Base-by-base conservation (phyloP, 2,329 filamentous ascomycete species). In the Emergomyces africanus region DNA sequence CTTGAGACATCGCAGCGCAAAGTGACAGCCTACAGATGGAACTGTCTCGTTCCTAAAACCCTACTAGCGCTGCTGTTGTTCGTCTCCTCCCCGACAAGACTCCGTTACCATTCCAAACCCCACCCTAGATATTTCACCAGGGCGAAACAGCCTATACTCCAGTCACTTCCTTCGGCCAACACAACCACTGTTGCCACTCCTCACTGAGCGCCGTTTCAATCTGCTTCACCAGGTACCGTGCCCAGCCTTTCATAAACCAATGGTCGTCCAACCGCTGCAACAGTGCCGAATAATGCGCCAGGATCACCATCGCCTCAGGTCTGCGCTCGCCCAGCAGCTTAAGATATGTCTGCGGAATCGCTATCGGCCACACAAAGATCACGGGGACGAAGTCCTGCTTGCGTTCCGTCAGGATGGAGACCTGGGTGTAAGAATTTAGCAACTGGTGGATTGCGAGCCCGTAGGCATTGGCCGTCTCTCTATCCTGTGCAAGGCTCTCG, bases 181-280 rank as follows among this genome's bases (percentile, higher is more conserved):
- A 50, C 23, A 70, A 61, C 57, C 67, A 66, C 49, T 63, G 61
- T n/a, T 65, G 63, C 68, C 68, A 70, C 44, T 61, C 54, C 25
- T 65, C 64, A 12, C 64, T 63, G n/a, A 69, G 59, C 15, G 64
- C 61, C 44, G 66, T 64, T 53, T 64, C 63, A 50, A 70, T 65
- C 20, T 66, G 65, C 44, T 65, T 63, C 18, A 70, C 62, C 58
- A 69, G 64, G 46, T 69, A 67, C 37, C 60, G 60, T 39, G 67
- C 66, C 66, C 67, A 68, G 28, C 68, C 67, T 35, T 42, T 60
- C 58, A 70, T 64, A 57, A 66, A 70, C 68, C 68, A 70, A 23
- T 63, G 66, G 42, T 65, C 62, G 46, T 67, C 57, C n/a, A 62
- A 61, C 65, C 65, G 64, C 41, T 67, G 62, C 33, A 69, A 63